Evolutionary conservation across 257 asterid genomes (phyloP), one percentile per base, ranked within the genome.

Genomic region (Nicotiana obtusifolia): DNA sequence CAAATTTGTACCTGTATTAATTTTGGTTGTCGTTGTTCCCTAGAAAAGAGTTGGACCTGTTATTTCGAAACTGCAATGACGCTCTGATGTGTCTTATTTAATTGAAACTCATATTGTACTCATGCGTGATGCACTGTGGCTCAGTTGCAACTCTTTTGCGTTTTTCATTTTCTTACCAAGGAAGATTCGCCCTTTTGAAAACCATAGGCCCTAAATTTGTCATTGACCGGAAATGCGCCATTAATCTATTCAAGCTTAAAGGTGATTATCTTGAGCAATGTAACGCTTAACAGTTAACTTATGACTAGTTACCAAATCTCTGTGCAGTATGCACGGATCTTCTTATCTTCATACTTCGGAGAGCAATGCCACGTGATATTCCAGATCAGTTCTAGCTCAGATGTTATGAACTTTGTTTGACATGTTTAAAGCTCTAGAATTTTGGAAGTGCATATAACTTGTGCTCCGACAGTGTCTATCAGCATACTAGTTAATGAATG

Each of bases 341-440:
- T 41, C 47, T 41, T 41, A 41, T 41, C 47, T 7, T 41, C 60
- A 13, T 33, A 44, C 60, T 22, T 71, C 47, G 3, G 37, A 44
- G 33, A 14, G 78, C 37, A 71, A 47, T 71, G 60, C 22, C 35
- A 13, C 14, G 4, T 41, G 24, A 47, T 14, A 71, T 71, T 65
- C 60, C 37, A 20, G 56, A 71, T 71, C 60, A 71, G 78, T 24
- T 69, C 78, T 71, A 22, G 60, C 15, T 69, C 78, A 71, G 60
- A 26, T 47, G 20, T 44, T 47, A 19, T 44, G 35, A 41, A 44
- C 33, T 44, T 71, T 44, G 35, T 71, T 44, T 71, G 78, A 22
- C 59, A 44, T 56, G 20, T 71, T 71, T 71, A 24, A 71, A 19
- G 30, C 20, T 68, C 77, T 68, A 10, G 16, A 41, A 44, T 47